Evolutionary conservation across 176 grass and related monocot genomes (phyloP).

Genomic region (Alloteropsis semialata): DNA sequence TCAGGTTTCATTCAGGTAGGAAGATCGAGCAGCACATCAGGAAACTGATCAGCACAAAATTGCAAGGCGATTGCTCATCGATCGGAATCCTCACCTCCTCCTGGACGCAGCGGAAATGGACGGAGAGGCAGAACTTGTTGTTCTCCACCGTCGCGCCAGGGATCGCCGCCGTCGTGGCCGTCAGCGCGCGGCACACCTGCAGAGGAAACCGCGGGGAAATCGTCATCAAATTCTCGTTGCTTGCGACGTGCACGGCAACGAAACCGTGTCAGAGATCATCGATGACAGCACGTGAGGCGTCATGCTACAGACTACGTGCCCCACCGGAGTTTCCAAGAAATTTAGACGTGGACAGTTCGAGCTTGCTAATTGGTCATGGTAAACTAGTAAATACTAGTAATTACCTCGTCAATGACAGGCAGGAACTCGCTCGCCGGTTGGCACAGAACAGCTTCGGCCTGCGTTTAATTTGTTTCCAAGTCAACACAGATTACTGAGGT

Average conservation of each 20-base stretch:
- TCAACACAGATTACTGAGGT: neutral
- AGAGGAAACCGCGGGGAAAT: neutral
- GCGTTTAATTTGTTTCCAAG: conserved; percentile 1
- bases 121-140: conserved; percentile 90
- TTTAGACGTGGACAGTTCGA: neutral
- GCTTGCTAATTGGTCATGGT: neutral
- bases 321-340: conserved; percentile 2
- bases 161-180: conserved; percentile 50
- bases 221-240: neutral
- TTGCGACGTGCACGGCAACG: neutral
- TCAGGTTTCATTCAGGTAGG: neutral
- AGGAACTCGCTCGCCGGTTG: conserved; percentile 80
- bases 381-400: too few species aligned
- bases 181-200: conserved; percentile 58
- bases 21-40: neutral
- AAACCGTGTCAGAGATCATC: neutral
- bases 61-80: neutral
- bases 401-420: conserved; percentile 70
- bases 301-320: neutral
- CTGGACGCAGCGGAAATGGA: conserved; percentile 78
- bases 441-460: conserved; percentile 64
- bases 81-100: conserved; percentile 61
- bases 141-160: conserved; percentile 68
- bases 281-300: too few species aligned
- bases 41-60: neutral